Conservation (phyloP, 805 yeast species). For the Candida hungchunana region DNA sequence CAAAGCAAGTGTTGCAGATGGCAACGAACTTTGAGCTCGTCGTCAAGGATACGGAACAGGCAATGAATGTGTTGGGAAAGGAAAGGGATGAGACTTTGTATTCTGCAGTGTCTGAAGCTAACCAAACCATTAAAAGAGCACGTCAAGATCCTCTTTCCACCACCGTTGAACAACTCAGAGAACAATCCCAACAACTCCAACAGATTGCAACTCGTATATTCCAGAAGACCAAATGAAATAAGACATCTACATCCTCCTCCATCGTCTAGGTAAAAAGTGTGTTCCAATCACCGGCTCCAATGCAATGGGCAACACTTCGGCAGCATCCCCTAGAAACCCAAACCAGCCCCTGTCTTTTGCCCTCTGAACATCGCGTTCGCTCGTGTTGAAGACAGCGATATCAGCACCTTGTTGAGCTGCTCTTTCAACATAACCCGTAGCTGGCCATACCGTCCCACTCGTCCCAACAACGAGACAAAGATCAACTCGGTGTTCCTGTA, state of each 20-base stretch:
- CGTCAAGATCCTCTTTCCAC: constrained; percentile 60
- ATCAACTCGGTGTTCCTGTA: constrained; percentile 53
- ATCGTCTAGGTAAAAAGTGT: constrained; percentile 25
- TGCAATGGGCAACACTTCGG: constrained; percentile 62
- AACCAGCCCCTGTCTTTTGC: constrained; percentile 45
- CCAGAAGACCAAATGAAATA: no score
- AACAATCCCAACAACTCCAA: neutral
- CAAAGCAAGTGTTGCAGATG: constrained; percentile 60
- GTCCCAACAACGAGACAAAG: constrained; percentile 82
- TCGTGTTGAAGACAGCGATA: constrained; percentile 81
- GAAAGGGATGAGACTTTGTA: constrained; percentile 44
- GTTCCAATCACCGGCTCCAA: constrained; percentile 47
- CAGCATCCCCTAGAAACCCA: constrained; percentile 81
- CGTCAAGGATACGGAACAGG: constrained; percentile 84
- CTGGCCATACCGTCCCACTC: constrained; percentile 85
- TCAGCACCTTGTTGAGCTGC: constrained; percentile 70
- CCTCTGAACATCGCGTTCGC: constrained; percentile 43
- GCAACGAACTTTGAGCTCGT: constrained; percentile 76
- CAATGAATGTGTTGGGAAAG: constrained; percentile 69
- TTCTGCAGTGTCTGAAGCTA: constrained; percentile 46
- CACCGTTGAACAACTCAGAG: no score
- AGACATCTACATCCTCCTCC: constrained; percentile 23
- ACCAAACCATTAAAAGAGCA: constrained; percentile 63
- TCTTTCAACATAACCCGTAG: constrained; percentile 83
- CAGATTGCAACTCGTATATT: no score